These are phyloP conservation scores for Rubia peregrina DNA, from an alignment of 305 asterid genomes.

Conservation along the genomic window DNA sequence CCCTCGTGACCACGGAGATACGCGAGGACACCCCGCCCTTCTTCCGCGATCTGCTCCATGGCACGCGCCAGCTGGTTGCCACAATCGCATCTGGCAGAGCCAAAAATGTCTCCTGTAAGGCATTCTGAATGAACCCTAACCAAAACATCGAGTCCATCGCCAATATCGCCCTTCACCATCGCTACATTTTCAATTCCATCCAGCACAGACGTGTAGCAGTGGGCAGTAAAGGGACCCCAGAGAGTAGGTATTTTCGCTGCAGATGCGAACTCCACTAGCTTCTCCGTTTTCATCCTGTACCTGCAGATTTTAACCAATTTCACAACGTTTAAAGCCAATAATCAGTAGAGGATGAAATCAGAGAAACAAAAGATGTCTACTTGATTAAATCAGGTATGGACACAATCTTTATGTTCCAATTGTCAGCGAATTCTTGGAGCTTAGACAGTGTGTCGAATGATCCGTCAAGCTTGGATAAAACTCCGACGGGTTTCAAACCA, in stretches of 20 bases:
- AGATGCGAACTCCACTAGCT: constrained; percentile 75
- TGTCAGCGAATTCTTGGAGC: constrained; percentile 57
- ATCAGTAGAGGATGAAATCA: neutral
- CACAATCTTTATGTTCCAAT: constrained; percentile 61
- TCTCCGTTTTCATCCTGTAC: constrained; percentile 82
- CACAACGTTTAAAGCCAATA: constrained; percentile 4
- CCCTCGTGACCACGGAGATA: constrained; percentile 98
- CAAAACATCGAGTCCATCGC: constrained; percentile 76
- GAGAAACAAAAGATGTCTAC: constrained; percentile 23
- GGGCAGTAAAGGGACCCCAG: constrained; percentile 92
- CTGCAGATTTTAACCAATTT: constrained; percentile 26
- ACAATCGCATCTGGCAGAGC: constrained; percentile 97
- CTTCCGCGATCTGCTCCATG: constrained; percentile 88
- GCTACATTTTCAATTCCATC: constrained; percentile 96
- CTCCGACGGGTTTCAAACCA: constrained; percentile 78
- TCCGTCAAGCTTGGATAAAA: constrained; percentile 85
- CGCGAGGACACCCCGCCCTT: constrained; percentile 80
- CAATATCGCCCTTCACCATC: constrained; percentile 98
- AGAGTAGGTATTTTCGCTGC: constrained; percentile 85
- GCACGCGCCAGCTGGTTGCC: constrained; percentile 87
- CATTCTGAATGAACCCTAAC: constrained; percentile 96
- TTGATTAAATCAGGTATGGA: constrained; percentile 91
- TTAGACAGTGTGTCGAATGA: constrained; percentile 13
- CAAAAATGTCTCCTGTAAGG: constrained; percentile 97
- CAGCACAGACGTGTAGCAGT: constrained; percentile 75